phyloP scores from a whole-genome alignment of 1,139 yeast species.

The Pichia sp. region DNA sequence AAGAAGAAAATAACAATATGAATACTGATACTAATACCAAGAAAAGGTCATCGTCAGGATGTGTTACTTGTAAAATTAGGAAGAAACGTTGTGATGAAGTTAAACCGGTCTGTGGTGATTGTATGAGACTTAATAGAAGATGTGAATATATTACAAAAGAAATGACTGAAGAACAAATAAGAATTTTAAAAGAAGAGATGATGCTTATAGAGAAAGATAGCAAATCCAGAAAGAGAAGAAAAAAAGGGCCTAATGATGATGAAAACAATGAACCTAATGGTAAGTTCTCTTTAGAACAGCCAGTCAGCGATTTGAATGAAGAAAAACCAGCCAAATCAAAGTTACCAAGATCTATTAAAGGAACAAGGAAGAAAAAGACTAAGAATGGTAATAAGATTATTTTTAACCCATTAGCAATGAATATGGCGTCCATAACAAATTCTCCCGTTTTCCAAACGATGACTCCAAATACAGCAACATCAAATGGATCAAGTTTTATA shows the following conservation, averaged over 20 bases:
- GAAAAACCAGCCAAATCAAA: too few species aligned
- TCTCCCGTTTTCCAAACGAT: not conserved
- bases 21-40: not conserved
- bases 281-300: not conserved
- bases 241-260: slow-evolving; percentile 8
- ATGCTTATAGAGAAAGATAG: slow-evolving; percentile 30
- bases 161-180: slow-evolving; percentile 24
- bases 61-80: slow-evolving; percentile 64
- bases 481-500: not conserved
- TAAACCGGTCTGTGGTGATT: slow-evolving; percentile 57
- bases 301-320: not conserved
- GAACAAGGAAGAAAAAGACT: slow-evolving; percentile 2
- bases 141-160: slow-evolving; percentile 49
- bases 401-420: slow-evolving; percentile 26
- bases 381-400: slow-evolving; percentile 16
- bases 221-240: slow-evolving; percentile 26
- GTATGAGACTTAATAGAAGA: slow-evolving; percentile 45
- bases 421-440: slow-evolving; percentile 11
- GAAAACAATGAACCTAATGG: not conserved
- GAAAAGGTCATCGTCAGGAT: slow-evolving; percentile 50
- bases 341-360: not conserved
- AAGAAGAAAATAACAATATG: not conserved
- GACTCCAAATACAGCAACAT: not conserved
- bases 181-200: slow-evolving; percentile 29
- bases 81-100: slow-evolving; percentile 70